Base-by-base conservation (phyloP, 768 basidiomycete genomes). In the Tulasnella sp. region DNA sequence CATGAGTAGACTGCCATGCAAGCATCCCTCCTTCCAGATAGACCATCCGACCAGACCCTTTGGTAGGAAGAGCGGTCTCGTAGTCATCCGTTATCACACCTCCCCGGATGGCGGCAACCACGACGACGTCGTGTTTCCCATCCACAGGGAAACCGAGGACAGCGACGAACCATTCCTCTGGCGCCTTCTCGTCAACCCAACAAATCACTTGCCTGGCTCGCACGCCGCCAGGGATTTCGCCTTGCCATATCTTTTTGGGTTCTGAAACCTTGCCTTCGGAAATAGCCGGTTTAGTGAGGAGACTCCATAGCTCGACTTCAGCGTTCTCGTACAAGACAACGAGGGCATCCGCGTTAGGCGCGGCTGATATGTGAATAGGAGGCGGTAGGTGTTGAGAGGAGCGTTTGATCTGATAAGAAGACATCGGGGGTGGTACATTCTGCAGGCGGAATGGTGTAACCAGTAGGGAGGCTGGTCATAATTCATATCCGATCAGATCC, bases 361-460 rank as follows among this genome's bases (percentile, higher is more conserved):
- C 81, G 60, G 92, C 83, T 2, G 82, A 73, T 3, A 80, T 71
- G 67, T 93, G 83, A 8, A 83, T 68, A 0, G 92, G 89, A 0
- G 78, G 66, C 7, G 29, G 46, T 17, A 58, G 57, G 10, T 25
- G 63, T 48, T 9, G 61, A 43, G 11, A 67, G 49, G 54, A 70
- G 19, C 57, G 57, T 68, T 71, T 48, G 52, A 81, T 71, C 42
- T 71, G 70, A 64, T 77, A 75, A 1, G 90, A 84, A 1, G 84
- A 87, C 91, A 96, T 93, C 0, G 96, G 96, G n/a, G 96, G 96
- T n/a, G 94, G 96, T 3, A 94, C 79, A 67, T 96, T 97, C 72
- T 94, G 89, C 0, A 81, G 79, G 42, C 92, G 80, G 77, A 98
- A 98, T 15, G 96, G 88, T 1, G 94, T 99, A 42, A 99, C 73